Conservation (phyloP, 2,329 filamentous ascomycete species). For the Monosporascus sp. region DNA sequence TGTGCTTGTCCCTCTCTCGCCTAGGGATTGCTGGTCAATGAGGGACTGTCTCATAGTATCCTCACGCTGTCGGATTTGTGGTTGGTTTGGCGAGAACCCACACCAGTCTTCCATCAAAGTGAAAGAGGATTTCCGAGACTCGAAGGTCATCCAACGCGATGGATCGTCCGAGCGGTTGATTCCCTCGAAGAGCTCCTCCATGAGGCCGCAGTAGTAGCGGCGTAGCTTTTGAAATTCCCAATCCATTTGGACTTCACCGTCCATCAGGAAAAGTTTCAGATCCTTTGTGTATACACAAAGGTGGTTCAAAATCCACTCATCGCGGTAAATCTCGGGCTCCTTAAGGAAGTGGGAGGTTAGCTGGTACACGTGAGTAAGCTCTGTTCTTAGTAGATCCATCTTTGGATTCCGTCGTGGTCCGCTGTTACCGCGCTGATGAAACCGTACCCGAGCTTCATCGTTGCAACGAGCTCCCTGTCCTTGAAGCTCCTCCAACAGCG, state of each 20-base stretch:
- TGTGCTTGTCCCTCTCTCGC: conserved; percentile 71
- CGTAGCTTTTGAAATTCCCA: conserved; percentile 90
- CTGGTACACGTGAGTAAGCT: conserved; percentile 95
- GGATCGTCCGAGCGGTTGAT: conserved; percentile 82
- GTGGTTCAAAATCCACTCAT: conserved; percentile 87
- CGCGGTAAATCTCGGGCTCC: conserved; percentile 69
- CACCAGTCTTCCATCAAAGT: conserved; percentile 99
- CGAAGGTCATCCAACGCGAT: conserved; percentile 94
- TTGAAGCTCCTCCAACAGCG: conserved; percentile 82
- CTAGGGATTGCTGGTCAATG: conserved; percentile 70
- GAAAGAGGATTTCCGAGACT: conserved; percentile 91
- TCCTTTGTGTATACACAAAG: conserved; percentile 87
- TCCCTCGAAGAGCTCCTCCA: conserved; percentile 88
- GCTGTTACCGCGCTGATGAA: conserved; percentile 82
- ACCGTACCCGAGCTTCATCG: conserved; percentile 77
- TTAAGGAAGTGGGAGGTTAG: conserved; percentile 86
- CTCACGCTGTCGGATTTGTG: conserved; percentile 73
- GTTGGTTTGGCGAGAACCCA: conserved; percentile 88
- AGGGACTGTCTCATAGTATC: conserved; percentile 82
- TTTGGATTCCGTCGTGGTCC: conserved; percentile 74
- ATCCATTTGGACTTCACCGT: conserved; percentile 89
- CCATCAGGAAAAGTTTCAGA: conserved; percentile 88
- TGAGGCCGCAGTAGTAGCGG: conserved; percentile 87
- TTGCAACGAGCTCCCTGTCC: conserved; percentile 81
- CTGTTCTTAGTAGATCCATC: conserved; percentile 82